Conservation (phyloP, 495 filamentous ascomycete genomes). For the Trichoderma reesei region DNA sequence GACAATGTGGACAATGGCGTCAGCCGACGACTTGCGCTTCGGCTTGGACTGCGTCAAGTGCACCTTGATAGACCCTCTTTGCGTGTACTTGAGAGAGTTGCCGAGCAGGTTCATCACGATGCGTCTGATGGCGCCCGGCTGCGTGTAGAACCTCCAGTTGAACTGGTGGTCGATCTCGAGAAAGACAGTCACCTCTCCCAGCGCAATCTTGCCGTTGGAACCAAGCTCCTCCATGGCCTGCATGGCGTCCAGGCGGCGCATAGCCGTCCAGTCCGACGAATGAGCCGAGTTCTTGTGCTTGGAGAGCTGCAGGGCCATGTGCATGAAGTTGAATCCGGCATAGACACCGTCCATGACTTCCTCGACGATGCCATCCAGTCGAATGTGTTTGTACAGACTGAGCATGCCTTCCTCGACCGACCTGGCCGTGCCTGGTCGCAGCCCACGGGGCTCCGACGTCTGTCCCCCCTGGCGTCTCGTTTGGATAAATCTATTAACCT, state of each 20-base stretch:
- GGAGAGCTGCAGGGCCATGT: constrained; percentile 14
- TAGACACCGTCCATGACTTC: constrained; percentile 52
- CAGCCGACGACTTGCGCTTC: constrained; percentile 5
- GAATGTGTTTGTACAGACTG: constrained; percentile 14
- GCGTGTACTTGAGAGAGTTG: constrained; percentile 75
- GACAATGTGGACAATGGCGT: constrained; percentile 31
- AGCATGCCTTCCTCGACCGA: constrained; percentile 20
- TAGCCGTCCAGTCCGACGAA: neutral
- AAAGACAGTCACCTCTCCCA: constrained; percentile 41
- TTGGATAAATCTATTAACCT: constrained; percentile 12
- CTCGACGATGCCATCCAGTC: constrained; percentile 43
- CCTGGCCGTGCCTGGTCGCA: constrained; percentile 11
- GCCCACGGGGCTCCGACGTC: constrained; percentile 6
- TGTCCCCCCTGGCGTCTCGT: constrained; percentile 4
- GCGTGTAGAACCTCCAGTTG: constrained; percentile 54
- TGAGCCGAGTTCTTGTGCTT: constrained; percentile 14
- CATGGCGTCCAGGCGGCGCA: constrained; percentile 10
- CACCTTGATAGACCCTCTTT: constrained; percentile 54
- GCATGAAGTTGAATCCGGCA: constrained; percentile 37
- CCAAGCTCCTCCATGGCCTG: constrained; percentile 6
- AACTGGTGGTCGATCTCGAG: constrained; percentile 50
- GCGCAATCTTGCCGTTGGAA: constrained; percentile 10
- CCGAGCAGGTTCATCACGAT: constrained; percentile 77
- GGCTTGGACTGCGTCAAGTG: constrained; percentile 37
- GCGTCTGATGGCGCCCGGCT: constrained; percentile 63